Evolutionary conservation across 1,284 basidiomycete genomes (phyloP), one percentile per base, ranked within the genome.

Genomic region (Sanguinoderma infundibulare): DNA sequence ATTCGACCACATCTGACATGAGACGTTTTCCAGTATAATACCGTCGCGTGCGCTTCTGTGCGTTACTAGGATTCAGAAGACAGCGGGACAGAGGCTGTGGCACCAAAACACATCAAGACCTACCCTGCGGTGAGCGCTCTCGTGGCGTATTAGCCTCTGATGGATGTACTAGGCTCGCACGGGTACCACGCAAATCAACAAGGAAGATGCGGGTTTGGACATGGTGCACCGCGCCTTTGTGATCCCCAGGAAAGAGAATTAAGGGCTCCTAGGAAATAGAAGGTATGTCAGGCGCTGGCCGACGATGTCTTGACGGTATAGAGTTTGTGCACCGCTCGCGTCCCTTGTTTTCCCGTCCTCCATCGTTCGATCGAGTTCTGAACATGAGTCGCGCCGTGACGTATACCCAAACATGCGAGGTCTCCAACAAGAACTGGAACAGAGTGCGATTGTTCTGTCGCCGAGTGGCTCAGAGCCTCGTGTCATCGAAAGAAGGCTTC

Each of bases 391-490:
- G 24, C 24, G 42, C 28, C 42, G 5, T 15, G 17, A 14, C 5
- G 7, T 26, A 26, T 12, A 14, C 24, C 42, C 9, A 22, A 12
- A 4, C 40, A 22, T 22, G 20, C n/a, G n/a, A 22, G 20, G 3
- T 42, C 3, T 12, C 14, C 10, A 46, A 10, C 24, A 28, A 28
- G 42, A 15, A 10, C 24, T 15, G 17, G 42, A 15, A 28, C 26
- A 17, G 24, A 46, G 3, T 28, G 14, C 30, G 28, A 30, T 49
- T 47, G 10, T 53, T 35, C 22, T 32, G n/a, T 32, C 20, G 40
- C 40, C 22, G 42, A 34, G 57, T 47, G 57, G 57, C 42, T 28
- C 42, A 59, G 57, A 53, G 51, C 51, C 57, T 59, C 57, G n/a
- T 38, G 57, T 38, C n/a, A 32, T 36, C 4, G 39, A 44, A 47